Evolutionary conservation across 2,329 filamentous ascomycete genomes (phyloP), one percentile per base, ranked within the genome.

Genomic region (Macrophomina tecta): DNA sequence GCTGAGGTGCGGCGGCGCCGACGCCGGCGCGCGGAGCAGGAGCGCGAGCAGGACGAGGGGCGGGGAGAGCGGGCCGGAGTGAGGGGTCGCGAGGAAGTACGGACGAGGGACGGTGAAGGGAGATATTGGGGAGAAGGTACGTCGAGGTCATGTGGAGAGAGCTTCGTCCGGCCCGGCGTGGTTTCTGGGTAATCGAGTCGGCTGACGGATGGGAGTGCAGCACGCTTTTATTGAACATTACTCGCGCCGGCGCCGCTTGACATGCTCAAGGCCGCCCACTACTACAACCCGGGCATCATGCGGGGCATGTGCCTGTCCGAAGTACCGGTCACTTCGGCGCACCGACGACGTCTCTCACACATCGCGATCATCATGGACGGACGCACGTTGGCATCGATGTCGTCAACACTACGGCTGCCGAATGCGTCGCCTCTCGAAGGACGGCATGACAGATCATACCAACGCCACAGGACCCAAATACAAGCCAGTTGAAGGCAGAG

Each of bases 241-340:
- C 36, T 38, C 36, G 36, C 36, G 11, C 6, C 7, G 7, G 36
- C 36, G 36, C 36, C 23, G 23, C 23, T 23, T 23, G 23, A 23
- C 23, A 23, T 23, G 23, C 23, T 23, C 23, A 23, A 23, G 23
- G 23, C 23, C 23, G 23, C 23, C 23, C 23, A 23, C 23, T 23
- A 23, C 23, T 1, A 23, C 23, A 2, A 23, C 52, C 16, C 52
- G 16, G 49, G 52, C 52, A 55, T 55, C 16, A 40, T 55, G 52
- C 52, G 36, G 52, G 52, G 23, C 52, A 55, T 18, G 23, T 55
- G 52, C 34, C 52, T 18, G 52, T 55, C 34, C 52, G 28, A 38
- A n/a, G n/a, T 18, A 55, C 32, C 8, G 42, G 16, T 14, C 42
- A 14, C 42, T 45, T 45, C 42, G 42, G 42, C 42, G 1, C 42